Evolutionary conservation across 176 grass and related monocot genomes (phyloP).

Genomic region (Ensete ventricosum): DNA sequence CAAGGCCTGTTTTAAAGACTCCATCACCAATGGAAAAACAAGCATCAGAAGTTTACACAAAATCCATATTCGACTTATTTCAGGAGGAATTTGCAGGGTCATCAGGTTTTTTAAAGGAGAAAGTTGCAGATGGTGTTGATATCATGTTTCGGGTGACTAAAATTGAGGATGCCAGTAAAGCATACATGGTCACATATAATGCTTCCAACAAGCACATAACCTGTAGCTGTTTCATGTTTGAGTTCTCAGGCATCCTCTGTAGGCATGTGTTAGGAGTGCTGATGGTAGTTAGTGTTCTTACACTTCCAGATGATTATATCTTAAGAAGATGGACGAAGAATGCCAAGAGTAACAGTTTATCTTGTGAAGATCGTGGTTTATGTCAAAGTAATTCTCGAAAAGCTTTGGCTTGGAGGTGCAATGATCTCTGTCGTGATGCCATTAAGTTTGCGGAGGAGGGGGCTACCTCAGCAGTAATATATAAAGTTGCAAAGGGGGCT

Average conservation of each 20-base stretch:
- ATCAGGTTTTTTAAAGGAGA: slow-evolving; percentile 27
- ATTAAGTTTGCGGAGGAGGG: slow-evolving; percentile 47
- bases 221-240: slow-evolving; percentile 50
- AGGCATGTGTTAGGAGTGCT: slow-evolving; percentile 35
- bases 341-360: slow-evolving; percentile 30
- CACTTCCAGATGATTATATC: slow-evolving; percentile 37
- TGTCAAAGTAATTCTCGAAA: slow-evolving; percentile 18
- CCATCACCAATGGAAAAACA: slow-evolving; percentile 51
- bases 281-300: slow-evolving; percentile 14
- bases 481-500: slow-evolving; percentile 40
- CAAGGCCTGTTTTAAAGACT: slow-evolving; percentile 37
- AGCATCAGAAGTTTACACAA: slow-evolving; percentile 48
- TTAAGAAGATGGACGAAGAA: slow-evolving; percentile 44
- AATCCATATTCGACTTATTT: slow-evolving; percentile 39
- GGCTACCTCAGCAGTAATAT: slow-evolving; percentile 34
- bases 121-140: slow-evolving; percentile 21
- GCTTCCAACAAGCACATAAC: slow-evolving; percentile 24
- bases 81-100: slow-evolving; percentile 48
- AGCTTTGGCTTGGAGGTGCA: slow-evolving; percentile 26
- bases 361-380: slow-evolving; percentile 1
- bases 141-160: slow-evolving; percentile 35
- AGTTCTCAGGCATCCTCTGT: slow-evolving; percentile 40
- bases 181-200: slow-evolving; percentile 38
- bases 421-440: slow-evolving; percentile 54
- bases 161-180: slow-evolving; percentile 24